Conservation (phyloP, 2,329 filamentous ascomycete genomes). For the Aspergillus sp. region DNA sequence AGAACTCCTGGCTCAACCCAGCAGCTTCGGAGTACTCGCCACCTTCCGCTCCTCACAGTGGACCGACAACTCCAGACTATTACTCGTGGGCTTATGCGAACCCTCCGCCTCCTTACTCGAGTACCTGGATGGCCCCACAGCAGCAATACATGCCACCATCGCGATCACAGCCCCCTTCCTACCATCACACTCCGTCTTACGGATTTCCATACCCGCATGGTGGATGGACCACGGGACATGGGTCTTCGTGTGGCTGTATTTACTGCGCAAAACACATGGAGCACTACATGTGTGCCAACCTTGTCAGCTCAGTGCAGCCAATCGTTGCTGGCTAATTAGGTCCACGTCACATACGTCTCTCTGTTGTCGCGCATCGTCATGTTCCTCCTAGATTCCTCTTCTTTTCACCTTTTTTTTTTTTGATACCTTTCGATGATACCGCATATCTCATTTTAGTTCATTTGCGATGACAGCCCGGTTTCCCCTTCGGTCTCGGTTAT, state of each 20-base stretch:
- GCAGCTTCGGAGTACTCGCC: constrained; percentile 56
- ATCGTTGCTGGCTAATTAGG: constrained; percentile 40
- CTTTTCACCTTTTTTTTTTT: constrained; percentile 29
- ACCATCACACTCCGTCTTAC: constrained; percentile 55
- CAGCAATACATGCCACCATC: constrained; percentile 43
- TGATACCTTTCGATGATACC: constrained; percentile 34
- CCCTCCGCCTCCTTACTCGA: constrained; percentile 47
- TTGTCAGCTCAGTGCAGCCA: constrained; percentile 51
- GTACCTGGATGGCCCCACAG: constrained; percentile 43
- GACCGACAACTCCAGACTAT: constrained; percentile 53
- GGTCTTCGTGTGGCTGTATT: constrained; percentile 52
- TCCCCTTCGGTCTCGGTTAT: constrained; percentile 38
- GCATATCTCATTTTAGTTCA: constrained; percentile 26
- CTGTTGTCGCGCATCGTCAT: constrained; percentile 20
- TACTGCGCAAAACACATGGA: constrained; percentile 56
- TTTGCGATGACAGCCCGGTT: constrained; percentile 32
- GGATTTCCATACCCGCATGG: constrained; percentile 51
- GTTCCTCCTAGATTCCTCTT: constrained; percentile 29
- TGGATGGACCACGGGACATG: constrained; percentile 54
- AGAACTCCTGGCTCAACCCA: constrained; percentile 57
- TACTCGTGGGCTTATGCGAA: constrained; percentile 51
- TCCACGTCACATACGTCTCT: constrained; percentile 8
- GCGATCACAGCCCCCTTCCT: constrained; percentile 51
- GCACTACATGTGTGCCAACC: constrained; percentile 52
- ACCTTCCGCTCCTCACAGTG: constrained; percentile 54